Base-by-base conservation (phyloP, 2,329 filamentous ascomycete genomes). In the Penicillium sp. region DNA sequence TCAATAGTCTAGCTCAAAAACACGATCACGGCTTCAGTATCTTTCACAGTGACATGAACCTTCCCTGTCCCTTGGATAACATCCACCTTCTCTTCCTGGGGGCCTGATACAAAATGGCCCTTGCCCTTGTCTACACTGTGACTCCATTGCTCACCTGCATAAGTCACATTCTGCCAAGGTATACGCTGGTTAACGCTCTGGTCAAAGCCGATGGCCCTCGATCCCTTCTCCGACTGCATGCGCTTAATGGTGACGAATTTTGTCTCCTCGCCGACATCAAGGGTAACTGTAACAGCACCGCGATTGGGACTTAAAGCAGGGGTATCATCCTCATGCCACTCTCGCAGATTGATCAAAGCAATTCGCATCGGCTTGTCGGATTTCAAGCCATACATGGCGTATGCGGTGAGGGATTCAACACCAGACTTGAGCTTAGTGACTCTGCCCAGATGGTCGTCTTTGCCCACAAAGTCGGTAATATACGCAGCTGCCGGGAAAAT, bases 151-250 rank as follows among this genome's bases (percentile, higher is more conserved):
- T 62, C 53, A 5, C 61, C 61, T 20, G 58, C 60, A 54, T 58
- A 62, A 3, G 65, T 68, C n/a, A 66, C 62, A 46, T 64, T 66
- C 25, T 66, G 55, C 27, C 59, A 49, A 3, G 60, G 50, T 4
- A 63, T 63, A 18, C 62, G 60, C 9, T 60, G 54, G 2, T 22
- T 4, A 22, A 22, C 4, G 20, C 20, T 22, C 20, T 22, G 20
- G 22, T 68, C 66, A 43, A 64, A 60, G 33, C 53, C 53, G 16
- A 44, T 14, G n/a, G 54, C 59, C 16, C 44, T 41, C 11, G 53
- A 48, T 18, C 59, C 59, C 16, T 48, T 31, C 5, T 59, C 54
- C 14, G 59, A 51, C 16, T 47, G 55, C 36, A 57, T 42, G 5
- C 54, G 49, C 20, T 48, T 45, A 10, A 60, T 53, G 14, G 44